These are phyloP conservation scores for Trichoderma orchidacearum DNA, from an alignment of 495 filamentous ascomycete genomes.

Conservation along the genomic window DNA sequence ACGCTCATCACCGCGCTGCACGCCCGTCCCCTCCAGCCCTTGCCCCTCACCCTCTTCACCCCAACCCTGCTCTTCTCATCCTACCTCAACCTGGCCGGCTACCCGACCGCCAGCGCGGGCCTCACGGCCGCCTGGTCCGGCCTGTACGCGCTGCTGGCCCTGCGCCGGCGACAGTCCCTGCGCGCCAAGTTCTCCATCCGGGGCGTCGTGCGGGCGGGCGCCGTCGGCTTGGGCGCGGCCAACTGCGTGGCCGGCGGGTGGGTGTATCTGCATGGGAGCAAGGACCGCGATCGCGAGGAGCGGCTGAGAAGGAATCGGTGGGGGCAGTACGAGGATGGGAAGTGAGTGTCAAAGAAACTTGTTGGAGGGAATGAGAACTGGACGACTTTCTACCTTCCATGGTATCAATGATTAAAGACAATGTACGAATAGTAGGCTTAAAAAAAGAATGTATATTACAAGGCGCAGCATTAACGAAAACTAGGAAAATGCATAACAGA, in stretches of 20 bases:
- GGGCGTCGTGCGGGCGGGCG: slow-evolving; percentile 55
- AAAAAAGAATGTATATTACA: too few species aligned
- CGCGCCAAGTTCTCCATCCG: slow-evolving; percentile 48
- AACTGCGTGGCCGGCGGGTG: slow-evolving; percentile 62
- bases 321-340: slow-evolving; percentile 11
- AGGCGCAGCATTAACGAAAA: too few species aligned
- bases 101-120: slow-evolving; percentile 71
- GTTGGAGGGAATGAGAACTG: not conserved
- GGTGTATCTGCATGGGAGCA: slow-evolving; percentile 53
- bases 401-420: too few species aligned
- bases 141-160: slow-evolving; percentile 67
- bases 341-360: not conserved
- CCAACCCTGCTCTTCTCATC: slow-evolving; percentile 74
- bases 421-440: too few species aligned
- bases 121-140: slow-evolving; percentile 77
- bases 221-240: slow-evolving; percentile 52
- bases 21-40: slow-evolving; percentile 54
- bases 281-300: slow-evolving; percentile 31
- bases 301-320: slow-evolving; percentile 31
- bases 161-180: slow-evolving; percentile 46
- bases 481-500: too few species aligned
- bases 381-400: too few species aligned
- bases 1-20: slow-evolving; percentile 69
- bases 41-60: slow-evolving; percentile 64
- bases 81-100: slow-evolving; percentile 69